A percentile compares a stretch with the other conserved stretches of the same genome.
Evolutionary conservation across 169 alveolate genomes (phyloP).

Genomic region (Plasmodium knowlesi): DNA sequence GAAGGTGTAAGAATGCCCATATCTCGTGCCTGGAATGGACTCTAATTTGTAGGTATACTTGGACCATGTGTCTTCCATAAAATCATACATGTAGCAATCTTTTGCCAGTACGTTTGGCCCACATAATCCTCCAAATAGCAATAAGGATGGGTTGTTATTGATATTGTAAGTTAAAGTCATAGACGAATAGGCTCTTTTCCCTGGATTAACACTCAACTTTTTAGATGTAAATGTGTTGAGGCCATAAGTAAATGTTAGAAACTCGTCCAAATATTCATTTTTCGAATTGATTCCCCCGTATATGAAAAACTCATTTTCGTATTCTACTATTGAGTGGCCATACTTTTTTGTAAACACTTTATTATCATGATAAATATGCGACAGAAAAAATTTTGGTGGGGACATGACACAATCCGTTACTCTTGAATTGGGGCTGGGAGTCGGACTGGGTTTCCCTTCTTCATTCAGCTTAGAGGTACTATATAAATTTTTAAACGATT

Average conservation of each 20-base stretch:
- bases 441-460: conserved; percentile 20
- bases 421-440: conserved; percentile 17
- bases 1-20: conserved; percentile 73
- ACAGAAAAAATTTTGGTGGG: conserved; percentile 74
- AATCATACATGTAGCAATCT: conserved; percentile 59
- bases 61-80: conserved; percentile 55
- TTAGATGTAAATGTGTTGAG: conserved; percentile 63
- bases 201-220: conserved; percentile 60
- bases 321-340: conserved; percentile 72
- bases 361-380: conserved; percentile 76
- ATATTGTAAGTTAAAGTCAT: conserved; percentile 48
- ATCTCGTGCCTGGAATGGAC: conserved; percentile 52
- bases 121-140: conserved; percentile 74
- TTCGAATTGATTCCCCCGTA: conserved; percentile 71
- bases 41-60: conserved; percentile 50
- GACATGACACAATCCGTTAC: conserved; percentile 77
- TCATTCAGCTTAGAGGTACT: conserved; percentile 32
- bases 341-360: conserved; percentile 70
- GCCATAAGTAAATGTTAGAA: conserved; percentile 59
- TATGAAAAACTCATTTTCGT: conserved; percentile 69
- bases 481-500: conserved; percentile 8
- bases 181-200: conserved; percentile 73
- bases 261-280: conserved; percentile 65
- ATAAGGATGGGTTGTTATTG: conserved; percentile 42
- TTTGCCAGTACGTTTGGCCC: conserved; percentile 70